Evolutionary conservation across 345 rosid species (phyloP).

Genomic region (Pseudoturritis turrita): DNA sequence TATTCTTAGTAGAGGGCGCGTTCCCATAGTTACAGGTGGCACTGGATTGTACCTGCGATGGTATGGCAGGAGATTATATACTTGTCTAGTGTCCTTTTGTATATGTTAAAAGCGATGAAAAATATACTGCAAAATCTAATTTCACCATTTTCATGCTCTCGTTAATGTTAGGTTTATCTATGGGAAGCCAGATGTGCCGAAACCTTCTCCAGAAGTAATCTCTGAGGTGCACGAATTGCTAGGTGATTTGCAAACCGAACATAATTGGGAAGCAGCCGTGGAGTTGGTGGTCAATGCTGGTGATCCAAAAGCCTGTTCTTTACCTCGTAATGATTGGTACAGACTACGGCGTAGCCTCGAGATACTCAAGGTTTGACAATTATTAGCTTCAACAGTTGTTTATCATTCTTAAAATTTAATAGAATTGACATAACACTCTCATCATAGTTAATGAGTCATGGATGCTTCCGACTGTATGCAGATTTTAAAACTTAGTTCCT

Average conservation of each 20-base stretch:
- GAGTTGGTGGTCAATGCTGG: constrained; percentile 73
- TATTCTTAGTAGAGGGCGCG: constrained; percentile 50
- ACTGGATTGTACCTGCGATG: constrained; percentile 93
- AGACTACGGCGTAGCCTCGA: constrained; percentile 88
- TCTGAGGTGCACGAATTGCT: constrained; percentile 60
- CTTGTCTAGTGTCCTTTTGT: not conserved
- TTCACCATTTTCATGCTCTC: not conserved
- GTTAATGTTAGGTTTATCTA: constrained; percentile 57
- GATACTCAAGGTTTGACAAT: constrained; percentile 68
- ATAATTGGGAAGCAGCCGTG: constrained; percentile 84
- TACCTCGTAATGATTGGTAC: constrained; percentile 87
- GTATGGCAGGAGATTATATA: constrained; percentile 41
- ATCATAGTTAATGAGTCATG: not conserved
- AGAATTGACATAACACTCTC: not conserved
- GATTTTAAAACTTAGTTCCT: too few relatives aligned
- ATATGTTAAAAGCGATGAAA: not conserved
- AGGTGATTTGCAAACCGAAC: constrained; percentile 47
- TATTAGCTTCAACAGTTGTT: constrained; percentile 1
- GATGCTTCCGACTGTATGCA: not conserved
- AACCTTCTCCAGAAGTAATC: constrained; percentile 64
- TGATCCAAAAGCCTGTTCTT: constrained; percentile 52
- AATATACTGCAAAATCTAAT: not conserved
- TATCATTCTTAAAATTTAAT: not conserved
- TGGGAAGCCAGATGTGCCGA: constrained; percentile 92
- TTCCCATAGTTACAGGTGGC: constrained; percentile 88